A percentile compares a stretch with the other conserved stretches of the same genome.
Evolutionary conservation across 164 flowering plant species (phyloP).

Genomic region (Stephania cephalantha): DNA sequence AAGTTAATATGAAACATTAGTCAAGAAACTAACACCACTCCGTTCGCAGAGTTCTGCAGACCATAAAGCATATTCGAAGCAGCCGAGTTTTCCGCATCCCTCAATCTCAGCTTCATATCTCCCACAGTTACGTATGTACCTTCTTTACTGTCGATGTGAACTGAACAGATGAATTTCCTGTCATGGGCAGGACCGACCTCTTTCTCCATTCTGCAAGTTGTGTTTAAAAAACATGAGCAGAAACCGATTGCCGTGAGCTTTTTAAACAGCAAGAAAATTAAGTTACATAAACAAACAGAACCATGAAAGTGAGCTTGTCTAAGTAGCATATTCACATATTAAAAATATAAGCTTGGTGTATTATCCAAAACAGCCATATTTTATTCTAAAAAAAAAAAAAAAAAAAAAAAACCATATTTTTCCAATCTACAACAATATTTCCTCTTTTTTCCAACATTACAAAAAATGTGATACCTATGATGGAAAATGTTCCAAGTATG

Average conservation of each 20-base stretch:
- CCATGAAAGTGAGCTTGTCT: not conserved
- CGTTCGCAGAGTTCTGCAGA: constrained; percentile 8
- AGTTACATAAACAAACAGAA: not conserved
- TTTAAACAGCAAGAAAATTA: too few species aligned
- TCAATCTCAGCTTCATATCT: constrained; percentile 33
- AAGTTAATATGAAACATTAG: not conserved
- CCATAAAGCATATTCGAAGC: constrained; percentile 38
- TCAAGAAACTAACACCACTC: not conserved
- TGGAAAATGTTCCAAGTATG: too few species aligned
- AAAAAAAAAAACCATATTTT: too few species aligned
- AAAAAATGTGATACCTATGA: too few species aligned
- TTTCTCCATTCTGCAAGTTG: constrained; percentile 40
- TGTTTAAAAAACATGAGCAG: not conserved
- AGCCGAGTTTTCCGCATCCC: constrained; percentile 59
- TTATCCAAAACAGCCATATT: too few species aligned
- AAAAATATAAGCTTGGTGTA: too few species aligned
- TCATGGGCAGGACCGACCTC: constrained; percentile 47
- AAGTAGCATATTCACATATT: too few species aligned
- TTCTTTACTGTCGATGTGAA: constrained; percentile 29
- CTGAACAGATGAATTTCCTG: constrained; percentile 40
- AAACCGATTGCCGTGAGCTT: not conserved
- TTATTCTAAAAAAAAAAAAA: too few species aligned
- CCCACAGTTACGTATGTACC: constrained; percentile 27
- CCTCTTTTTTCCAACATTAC: too few species aligned
- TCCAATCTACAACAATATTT: too few species aligned